phyloP scores from a whole-genome alignment of 805 yeast genomes.

The Myxozyma kluyveri region DNA sequence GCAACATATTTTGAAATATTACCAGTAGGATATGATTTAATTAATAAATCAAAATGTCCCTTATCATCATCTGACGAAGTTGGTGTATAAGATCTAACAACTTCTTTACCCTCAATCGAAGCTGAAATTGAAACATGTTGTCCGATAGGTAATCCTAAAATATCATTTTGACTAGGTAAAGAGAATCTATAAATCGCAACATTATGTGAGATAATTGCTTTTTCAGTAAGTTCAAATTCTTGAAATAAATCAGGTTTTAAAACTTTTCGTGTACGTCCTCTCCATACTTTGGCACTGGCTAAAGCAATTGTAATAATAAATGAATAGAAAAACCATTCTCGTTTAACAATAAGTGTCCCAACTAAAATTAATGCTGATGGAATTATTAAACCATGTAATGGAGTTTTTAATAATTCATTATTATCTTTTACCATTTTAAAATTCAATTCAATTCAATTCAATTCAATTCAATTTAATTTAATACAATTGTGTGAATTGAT shows the following conservation, averaged over 20 bases:
- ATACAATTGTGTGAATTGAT: no score
- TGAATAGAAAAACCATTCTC: conserved; percentile 31
- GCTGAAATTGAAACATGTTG: conserved; percentile 86
- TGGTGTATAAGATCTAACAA: conserved; percentile 83
- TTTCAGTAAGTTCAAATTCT: conserved; percentile 75
- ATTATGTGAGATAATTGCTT: conserved; percentile 73
- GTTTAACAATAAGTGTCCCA: conserved; percentile 34
- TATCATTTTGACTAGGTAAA: conserved; percentile 68
- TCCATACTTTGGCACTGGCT: conserved; percentile 32
- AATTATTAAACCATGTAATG: conserved; percentile 38
- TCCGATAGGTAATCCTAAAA: conserved; percentile 87
- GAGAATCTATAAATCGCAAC: conserved; percentile 78
- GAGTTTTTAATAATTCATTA: conserved; percentile 33
- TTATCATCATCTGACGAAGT: conserved; percentile 62
- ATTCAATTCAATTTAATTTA: no score
- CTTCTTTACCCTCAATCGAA: conserved; percentile 72
- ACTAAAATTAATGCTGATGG: conserved; percentile 35
- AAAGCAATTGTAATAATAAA: conserved; percentile 30
- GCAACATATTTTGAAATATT: conserved; percentile 75
- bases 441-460: background rate
- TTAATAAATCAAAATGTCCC: conserved; percentile 75
- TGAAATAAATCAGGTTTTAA: conserved; percentile 66
- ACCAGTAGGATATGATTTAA: conserved; percentile 78
- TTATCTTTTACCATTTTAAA: background rate
- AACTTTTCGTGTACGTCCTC: conserved; percentile 41